Evolutionary conservation across 768 basidiomycete species (phyloP), one percentile per base, ranked within the genome.

Genomic region (Termitomyces sp.): DNA sequence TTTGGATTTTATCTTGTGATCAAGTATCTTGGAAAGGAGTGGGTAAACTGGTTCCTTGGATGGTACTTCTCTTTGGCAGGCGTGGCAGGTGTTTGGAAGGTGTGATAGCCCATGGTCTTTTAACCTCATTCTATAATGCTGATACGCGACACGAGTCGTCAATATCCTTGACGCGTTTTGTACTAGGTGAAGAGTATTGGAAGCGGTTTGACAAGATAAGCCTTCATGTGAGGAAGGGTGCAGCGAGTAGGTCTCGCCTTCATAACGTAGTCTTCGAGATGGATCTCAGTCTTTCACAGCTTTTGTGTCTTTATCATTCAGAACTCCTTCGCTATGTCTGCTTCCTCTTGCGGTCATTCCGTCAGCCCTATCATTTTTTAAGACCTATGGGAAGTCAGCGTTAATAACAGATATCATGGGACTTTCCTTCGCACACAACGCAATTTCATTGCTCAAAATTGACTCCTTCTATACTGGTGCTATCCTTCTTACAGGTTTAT

Each of bases 401-500:
- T 65, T 93, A 33, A 73, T 93, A n/a, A 89, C 87, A 30, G 89
- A 97, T 72, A 68, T 95, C 4, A 71, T 86, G 1, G 80, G 72
- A 62, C 85, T 97, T 53, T 91, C 92, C 1, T 91, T 96, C 69
- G 83, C 88, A 28, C 85, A 89, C 70, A 91, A 88, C 63, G 88
- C 92, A 4, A 75, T 98, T 54, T 79, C 85, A 40, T 70, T 95
- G 60, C 77, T 98, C 64, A 89, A 87, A 70, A 72, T 98, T 35
- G 96, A 98, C 71, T 91, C 91, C 9, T 96, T 98, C 79, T 73
- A 80, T 66, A 97, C 96, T 16, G 96, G 94, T 7, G 80, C 81
- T 44, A 83, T 93, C 60, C 80, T 98, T 3, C 78, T 99, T 5
- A 81, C 82, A 3, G 94, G 92, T 5, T 76, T 99, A 26, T 93